phyloP scores from a whole-genome alignment of 768 basidiomycete genomes.

The Mycena vitilis region DNA sequence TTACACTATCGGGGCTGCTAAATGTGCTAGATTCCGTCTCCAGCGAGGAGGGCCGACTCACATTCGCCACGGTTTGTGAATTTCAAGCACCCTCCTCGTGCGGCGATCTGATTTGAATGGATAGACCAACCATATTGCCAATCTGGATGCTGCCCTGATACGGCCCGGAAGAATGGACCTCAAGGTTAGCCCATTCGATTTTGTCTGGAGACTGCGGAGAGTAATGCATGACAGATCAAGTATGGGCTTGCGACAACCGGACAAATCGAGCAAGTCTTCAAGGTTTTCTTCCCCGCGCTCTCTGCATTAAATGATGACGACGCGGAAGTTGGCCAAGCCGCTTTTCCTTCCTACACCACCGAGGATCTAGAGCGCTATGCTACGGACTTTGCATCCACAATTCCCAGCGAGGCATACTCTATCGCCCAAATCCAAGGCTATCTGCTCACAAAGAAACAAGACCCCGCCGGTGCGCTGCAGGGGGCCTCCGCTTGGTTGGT shows the following conservation, averaged over 20 bases:
- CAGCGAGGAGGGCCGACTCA: constrained; percentile 27
- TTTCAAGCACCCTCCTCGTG: too few species aligned
- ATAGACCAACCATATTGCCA: constrained; percentile 33
- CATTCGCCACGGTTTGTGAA: constrained; percentile 24
- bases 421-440: constrained; percentile 53
- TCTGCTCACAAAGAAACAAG: constrained; percentile 40
- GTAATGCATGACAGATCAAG: constrained; percentile 16
- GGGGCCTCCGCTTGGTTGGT: constrained; percentile 41
- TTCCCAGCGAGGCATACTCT: constrained; percentile 46
- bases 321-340: neutral
- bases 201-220: neutral
- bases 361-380: neutral
- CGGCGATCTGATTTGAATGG: neutral
- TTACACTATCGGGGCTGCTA: constrained; percentile 21
- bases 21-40: constrained; percentile 29
- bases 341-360: neutral
- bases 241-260: constrained; percentile 21
- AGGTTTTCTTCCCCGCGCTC: constrained; percentile 19
- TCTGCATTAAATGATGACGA: too few species aligned
- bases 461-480: constrained; percentile 17
- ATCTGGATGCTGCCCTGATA: constrained; percentile 31
- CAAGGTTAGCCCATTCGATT: constrained; percentile 8
- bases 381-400: constrained; percentile 10
- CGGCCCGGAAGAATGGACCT: constrained; percentile 34
- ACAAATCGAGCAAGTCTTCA: constrained; percentile 28